Percentiles rank a stretch among this genome's conserved stretches.
These are phyloP conservation scores for Auricularia cornea DNA, from an alignment of 768 basidiomycete genomes.

Conservation along the genomic window DNA sequence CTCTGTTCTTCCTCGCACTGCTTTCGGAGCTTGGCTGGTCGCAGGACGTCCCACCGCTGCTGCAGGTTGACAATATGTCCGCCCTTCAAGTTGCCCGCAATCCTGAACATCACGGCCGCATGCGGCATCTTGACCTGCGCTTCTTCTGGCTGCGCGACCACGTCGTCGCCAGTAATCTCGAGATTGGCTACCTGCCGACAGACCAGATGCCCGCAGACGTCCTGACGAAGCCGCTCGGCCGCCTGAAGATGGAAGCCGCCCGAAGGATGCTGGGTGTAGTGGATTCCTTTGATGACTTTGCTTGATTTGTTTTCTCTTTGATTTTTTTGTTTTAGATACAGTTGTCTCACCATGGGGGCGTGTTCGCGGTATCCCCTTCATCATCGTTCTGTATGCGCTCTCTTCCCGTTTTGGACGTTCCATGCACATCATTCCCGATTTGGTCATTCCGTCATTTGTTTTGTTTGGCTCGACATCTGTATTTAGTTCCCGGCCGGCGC, in stretches of 20 bases:
- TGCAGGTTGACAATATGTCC: slow-evolving; percentile 30
- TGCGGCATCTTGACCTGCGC: too few species aligned
- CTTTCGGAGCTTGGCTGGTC: slow-evolving; percentile 10
- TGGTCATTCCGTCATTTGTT: too few species aligned
- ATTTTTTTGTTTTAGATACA: background rate
- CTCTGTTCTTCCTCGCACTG: slow-evolving; percentile 16
- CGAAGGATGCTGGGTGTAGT: background rate
- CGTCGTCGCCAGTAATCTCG: background rate
- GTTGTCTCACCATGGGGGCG: too few species aligned
- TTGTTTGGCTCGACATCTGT: too few species aligned
- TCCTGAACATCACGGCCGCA: slow-evolving; percentile 21
- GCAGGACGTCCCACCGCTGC: slow-evolving; percentile 12
- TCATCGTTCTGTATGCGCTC: too few species aligned
- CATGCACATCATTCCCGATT: too few species aligned
- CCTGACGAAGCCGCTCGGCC: slow-evolving; percentile 22
- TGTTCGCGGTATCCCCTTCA: too few species aligned
- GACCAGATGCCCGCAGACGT: slow-evolving; percentile 22
- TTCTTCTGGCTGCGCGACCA: slow-evolving; percentile 18
- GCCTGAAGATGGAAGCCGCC: too few species aligned
- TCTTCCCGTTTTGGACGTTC: too few species aligned
- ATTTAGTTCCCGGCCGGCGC: too few species aligned
- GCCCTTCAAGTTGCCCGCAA: slow-evolving; percentile 23
- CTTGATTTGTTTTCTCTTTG: too few species aligned
- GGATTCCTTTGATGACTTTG: background rate
- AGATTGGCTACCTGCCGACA: background rate